Evolutionary conservation across 169 alveolate genomes (phyloP).

Genomic region (Besnoitia besnoiti): DNA sequence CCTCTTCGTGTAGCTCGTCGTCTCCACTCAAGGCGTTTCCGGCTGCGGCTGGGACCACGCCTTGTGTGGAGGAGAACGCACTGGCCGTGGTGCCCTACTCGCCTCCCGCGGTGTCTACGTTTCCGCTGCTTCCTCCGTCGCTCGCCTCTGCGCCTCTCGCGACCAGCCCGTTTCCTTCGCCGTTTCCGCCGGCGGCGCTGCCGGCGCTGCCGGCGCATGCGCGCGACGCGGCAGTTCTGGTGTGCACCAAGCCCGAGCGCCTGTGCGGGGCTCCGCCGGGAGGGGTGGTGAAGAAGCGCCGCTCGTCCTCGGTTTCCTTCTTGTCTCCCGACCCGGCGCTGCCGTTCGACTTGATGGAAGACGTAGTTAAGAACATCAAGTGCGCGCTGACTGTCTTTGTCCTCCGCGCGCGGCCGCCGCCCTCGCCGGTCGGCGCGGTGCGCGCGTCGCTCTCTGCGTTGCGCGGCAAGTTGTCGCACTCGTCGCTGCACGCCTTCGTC

Average conservation of each 20-base stretch:
- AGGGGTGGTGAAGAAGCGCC: too few species aligned
- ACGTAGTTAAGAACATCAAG: background rate
- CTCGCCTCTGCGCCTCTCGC: background rate
- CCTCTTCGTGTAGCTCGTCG: background rate
- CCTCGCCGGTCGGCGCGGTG: background rate
- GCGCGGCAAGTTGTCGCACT: background rate
- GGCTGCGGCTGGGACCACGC: too few species aligned
- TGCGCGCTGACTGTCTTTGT: background rate
- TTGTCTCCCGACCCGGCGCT: background rate
- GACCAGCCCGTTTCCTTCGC: background rate
- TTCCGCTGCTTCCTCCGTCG: background rate
- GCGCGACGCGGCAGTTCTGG: background rate
- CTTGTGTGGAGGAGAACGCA: background rate
- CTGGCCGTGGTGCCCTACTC: background rate
- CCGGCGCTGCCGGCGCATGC: background rate
- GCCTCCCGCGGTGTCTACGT: background rate
- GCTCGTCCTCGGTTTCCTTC: background rate
- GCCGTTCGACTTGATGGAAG: background rate
- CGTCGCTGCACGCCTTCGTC: background rate
- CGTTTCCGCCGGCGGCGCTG: background rate
- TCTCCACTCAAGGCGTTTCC: background rate
- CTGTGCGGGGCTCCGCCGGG: background rate
- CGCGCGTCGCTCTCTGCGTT: background rate
- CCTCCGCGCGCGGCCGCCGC: background rate
- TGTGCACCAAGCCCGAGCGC: background rate